A percentile compares a stretch with the other conserved stretches of the same genome.
These are phyloP conservation scores for Westerdykella ornata DNA, from an alignment of 2,329 filamentous ascomycete species.

Conservation along the genomic window DNA sequence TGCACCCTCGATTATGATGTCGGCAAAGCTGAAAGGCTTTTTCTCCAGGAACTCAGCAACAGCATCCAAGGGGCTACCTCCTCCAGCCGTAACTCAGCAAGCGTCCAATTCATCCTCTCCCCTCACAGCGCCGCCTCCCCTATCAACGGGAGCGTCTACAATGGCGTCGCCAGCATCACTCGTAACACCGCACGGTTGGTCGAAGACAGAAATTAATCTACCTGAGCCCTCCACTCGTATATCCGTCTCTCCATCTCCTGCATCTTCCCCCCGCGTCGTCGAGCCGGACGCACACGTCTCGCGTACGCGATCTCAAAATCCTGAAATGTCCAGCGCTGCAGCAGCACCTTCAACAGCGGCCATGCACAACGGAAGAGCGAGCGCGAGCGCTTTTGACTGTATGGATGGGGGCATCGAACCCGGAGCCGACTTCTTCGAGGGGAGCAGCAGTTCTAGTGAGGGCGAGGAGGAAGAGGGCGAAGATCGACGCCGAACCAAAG, in stretches of 20 bases:
- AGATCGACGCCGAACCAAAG: slow-evolving; percentile 6
- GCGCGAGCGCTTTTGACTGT: slow-evolving; percentile 2
- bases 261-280: slow-evolving; percentile 25
- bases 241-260: slow-evolving; percentile 19
- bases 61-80: background rate
- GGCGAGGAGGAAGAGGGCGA: slow-evolving; percentile 10
- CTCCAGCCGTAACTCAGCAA: slow-evolving; percentile 3
- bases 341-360: too few species aligned
- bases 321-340: slow-evolving; percentile 11
- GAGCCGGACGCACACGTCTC: slow-evolving; percentile 10
- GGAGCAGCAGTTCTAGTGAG: slow-evolving; percentile 10
- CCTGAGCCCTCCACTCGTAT: slow-evolving; percentile 20
- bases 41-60: too few species aligned
- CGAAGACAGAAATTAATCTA: slow-evolving; percentile 18
- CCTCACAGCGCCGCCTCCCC: background rate
- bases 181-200: slow-evolving; percentile 2
- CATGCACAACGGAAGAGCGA: too few species aligned
- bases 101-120: slow-evolving; percentile 1
- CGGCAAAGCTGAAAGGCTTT: too few species aligned
- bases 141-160: slow-evolving; percentile 4
- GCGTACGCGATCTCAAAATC: slow-evolving; percentile 18
- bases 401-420: slow-evolving; percentile 17
- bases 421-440: slow-evolving; percentile 27
- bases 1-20: too few species aligned
- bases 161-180: slow-evolving; percentile 3